Evolutionary conservation across 2,329 filamentous ascomycete species (phyloP).

Genomic region (Xylaria sp.): DNA sequence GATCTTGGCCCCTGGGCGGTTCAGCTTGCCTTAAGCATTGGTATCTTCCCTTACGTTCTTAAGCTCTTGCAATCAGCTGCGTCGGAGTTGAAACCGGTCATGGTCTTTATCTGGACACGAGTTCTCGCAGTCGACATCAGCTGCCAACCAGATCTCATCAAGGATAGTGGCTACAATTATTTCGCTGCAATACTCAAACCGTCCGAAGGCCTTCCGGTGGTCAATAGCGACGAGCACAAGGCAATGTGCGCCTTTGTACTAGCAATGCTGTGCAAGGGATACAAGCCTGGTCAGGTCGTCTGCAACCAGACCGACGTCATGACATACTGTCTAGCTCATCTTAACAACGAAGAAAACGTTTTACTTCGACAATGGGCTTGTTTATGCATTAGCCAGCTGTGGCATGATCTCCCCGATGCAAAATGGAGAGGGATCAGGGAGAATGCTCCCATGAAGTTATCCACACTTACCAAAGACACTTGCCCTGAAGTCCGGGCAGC

Average conservation of each 20-base stretch:
- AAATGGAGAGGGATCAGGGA: slow-evolving; percentile 96
- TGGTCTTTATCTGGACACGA: slow-evolving; percentile 99
- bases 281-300: slow-evolving; percentile 89
- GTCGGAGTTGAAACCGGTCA: slow-evolving; percentile 93
- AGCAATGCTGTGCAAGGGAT: slow-evolving; percentile 95
- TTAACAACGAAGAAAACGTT: slow-evolving; percentile 87
- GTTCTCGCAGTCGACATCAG: slow-evolving; percentile 94
- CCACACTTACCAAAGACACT: slow-evolving; percentile 82
- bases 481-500: slow-evolving; percentile 93
- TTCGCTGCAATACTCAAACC: slow-evolving; percentile 94
- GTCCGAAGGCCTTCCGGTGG: slow-evolving; percentile 82
- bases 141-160: slow-evolving; percentile 92
- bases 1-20: slow-evolving; percentile 98
- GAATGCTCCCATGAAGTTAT: slow-evolving; percentile 83
- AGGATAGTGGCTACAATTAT: slow-evolving; percentile 97
- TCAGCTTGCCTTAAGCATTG: slow-evolving; percentile 96
- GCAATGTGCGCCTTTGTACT: slow-evolving; percentile 99
- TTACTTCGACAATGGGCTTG: slow-evolving; percentile 95
- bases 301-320: slow-evolving; percentile 93
- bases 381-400: slow-evolving; percentile 93
- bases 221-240: slow-evolving; percentile 92
- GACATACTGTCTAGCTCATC: slow-evolving; percentile 83
- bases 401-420: slow-evolving; percentile 89
- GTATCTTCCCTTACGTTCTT: slow-evolving; percentile 98
- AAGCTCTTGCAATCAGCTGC: slow-evolving; percentile 96